These are phyloP conservation scores for Trichosporon ovoides DNA, from an alignment of 1,284 basidiomycete species.

Conservation along the genomic window DNA sequence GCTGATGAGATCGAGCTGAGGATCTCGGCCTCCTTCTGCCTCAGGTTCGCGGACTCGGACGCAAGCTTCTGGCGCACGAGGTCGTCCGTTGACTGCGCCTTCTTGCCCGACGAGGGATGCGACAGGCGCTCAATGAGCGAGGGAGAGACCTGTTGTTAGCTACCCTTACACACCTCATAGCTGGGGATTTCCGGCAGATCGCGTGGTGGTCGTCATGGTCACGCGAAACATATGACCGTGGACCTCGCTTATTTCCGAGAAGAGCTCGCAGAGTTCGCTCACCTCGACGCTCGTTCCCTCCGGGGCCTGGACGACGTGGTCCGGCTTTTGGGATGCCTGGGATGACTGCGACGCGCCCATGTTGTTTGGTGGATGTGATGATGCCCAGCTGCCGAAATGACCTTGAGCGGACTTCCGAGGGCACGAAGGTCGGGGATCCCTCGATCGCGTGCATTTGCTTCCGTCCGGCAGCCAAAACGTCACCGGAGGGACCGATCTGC, in stretches of 20 bases:
- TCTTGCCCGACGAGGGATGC: constrained; percentile 13
- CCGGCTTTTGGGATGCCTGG: constrained; percentile 22
- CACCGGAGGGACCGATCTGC: no score
- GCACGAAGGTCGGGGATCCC: neutral
- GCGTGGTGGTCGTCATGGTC: neutral
- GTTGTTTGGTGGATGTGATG: constrained; percentile 8
- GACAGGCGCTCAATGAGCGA: constrained; percentile 42
- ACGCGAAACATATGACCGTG: no score
- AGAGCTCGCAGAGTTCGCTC: constrained; percentile 8
- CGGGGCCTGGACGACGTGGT: constrained; percentile 43
- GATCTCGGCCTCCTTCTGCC: constrained; percentile 46
- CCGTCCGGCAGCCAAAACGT: neutral
- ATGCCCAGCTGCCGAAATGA: neutral
- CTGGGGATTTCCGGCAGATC: neutral
- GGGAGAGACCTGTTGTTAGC: constrained; percentile 41
- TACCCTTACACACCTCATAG: neutral
- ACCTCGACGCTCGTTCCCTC: constrained; percentile 43
- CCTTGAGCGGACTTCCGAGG: constrained; percentile 2
- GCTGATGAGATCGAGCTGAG: constrained; percentile 42
- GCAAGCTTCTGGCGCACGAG: constrained; percentile 42
- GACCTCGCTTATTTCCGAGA: neutral
- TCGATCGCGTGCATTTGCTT: constrained; percentile 3
- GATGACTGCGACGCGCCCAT: constrained; percentile 44
- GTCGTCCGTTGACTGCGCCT: constrained; percentile 33
- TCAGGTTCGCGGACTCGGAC: constrained; percentile 42